Evolutionary conservation across 768 basidiomycete species (phyloP), one percentile per base, ranked within the genome.

Genomic region (Dioszegia hungarica): DNA sequence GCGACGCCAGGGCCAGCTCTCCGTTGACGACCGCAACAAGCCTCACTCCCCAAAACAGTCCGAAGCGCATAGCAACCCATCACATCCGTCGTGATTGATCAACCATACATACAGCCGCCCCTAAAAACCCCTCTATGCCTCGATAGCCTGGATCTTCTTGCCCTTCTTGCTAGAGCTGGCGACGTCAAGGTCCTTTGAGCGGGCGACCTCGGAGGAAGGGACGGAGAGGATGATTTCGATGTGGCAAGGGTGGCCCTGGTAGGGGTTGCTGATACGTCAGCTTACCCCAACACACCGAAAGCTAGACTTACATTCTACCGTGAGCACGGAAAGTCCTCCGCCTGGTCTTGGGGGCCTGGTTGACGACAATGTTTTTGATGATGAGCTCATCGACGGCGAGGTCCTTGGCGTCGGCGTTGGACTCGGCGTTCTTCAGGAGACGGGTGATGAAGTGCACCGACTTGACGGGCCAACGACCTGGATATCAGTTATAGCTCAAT

Each of bases 391-490:
- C 94, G 60, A 90, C 81, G 56, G 90, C 89, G 63, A 99, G 81
- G 79, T 85, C 90, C 83, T 99, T 99, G 70, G 90, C 90, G 72
- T 98, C 93, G 62, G 95, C 95, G 78, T 99, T 99, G 67, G 95
- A 87, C 79, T 98, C 94, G 39, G 95, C 95, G 79, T 99, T 99
- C 84, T 98, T 98, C 75, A 99, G 79, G 52, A 99, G 85, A 66
- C 89, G 86, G 61, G 86, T 82, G 76, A 99, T 87, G 83, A 92
- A 94, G 78, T 88, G 87, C 79, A 95, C 85, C 48, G 91, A 97
- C 81, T 99, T 98, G 82, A 90, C 93, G 76, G 95, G 95, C 95
- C 95, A 98, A 76, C 95, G 94, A 86, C 95, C 94, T 97, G 67
- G 45, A 48, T 25, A 20, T 39, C n/a, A 40, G 53, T 31, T 5